phyloP scores from a whole-genome alignment of 352 stramenopile species.

The Phytophthora kernoviae region DNA sequence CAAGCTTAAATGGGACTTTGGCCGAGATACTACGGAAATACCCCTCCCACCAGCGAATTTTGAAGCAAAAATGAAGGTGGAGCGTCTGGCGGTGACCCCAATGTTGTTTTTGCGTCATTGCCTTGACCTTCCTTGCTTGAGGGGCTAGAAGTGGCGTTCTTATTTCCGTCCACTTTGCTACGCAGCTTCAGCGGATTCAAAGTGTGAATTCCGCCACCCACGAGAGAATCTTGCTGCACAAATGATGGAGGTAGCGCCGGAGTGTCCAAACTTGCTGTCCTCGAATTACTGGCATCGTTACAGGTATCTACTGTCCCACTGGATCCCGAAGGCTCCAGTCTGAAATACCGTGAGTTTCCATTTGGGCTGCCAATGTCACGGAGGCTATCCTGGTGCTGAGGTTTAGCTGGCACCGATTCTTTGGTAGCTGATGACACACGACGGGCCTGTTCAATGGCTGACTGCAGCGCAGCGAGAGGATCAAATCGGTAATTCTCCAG shows the following conservation, averaged over 20 bases:
- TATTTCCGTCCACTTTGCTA: background rate
- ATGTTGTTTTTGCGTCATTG: constrained; percentile 8
- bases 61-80: constrained; percentile 23
- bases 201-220: constrained; percentile 69
- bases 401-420: background rate
- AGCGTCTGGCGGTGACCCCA: constrained; percentile 22
- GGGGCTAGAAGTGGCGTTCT: background rate
- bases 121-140: constrained; percentile 1
- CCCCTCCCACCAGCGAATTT: constrained; percentile 21
- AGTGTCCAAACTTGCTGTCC: constrained; percentile 29
- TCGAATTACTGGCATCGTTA: constrained; percentile 1
- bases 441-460: constrained; percentile 51
- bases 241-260: constrained; percentile 53
- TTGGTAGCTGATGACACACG: constrained; percentile 18
- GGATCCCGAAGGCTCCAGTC: constrained; percentile 15
- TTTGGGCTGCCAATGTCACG: constrained; percentile 18
- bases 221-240: constrained; percentile 67
- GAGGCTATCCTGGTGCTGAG: constrained; percentile 4
- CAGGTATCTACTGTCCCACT: constrained; percentile 1
- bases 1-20: constrained; percentile 10
- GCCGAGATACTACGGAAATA: constrained; percentile 19
- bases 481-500: constrained; percentile 55
- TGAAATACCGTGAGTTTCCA: constrained; percentile 24
- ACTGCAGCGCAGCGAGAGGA: constrained; percentile 65
- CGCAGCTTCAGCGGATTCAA: constrained; percentile 14